These are phyloP conservation scores for Cenchrus purpureus DNA, from an alignment of 176 grass and related monocot species.

Conservation along the genomic window DNA sequence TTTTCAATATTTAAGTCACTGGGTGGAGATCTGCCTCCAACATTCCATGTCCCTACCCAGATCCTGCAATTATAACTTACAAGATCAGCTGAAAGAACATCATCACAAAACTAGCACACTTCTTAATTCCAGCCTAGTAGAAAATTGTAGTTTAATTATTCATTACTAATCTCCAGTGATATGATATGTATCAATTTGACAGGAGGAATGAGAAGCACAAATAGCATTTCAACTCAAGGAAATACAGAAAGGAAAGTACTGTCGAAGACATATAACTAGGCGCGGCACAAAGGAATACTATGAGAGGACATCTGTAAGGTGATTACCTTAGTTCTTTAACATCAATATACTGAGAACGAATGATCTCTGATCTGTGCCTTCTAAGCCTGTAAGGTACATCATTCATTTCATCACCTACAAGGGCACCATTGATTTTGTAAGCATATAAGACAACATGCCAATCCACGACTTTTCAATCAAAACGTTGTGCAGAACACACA, in stretches of 20 bases:
- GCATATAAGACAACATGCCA: not conserved
- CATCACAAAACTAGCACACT: conserved; percentile 10
- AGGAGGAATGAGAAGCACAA: not conserved
- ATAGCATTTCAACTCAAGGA: conserved; percentile 24
- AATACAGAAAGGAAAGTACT: conserved; percentile 7
- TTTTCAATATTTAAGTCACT: conserved; percentile 54
- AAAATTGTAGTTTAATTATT: conserved; percentile 10
- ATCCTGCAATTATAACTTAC: conserved; percentile 50
- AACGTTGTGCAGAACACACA: conserved; percentile 16
- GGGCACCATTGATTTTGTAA: conserved; percentile 7
- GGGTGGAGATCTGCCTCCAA: conserved; percentile 74
- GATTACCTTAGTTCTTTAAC: conserved; percentile 74
- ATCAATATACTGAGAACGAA: conserved; percentile 70
- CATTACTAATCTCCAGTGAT: conserved; percentile 26
- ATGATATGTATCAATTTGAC: conserved; percentile 15
- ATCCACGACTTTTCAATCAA: conserved; percentile 22
- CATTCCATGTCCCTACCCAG: conserved; percentile 84
- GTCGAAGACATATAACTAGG: conserved; percentile 1
- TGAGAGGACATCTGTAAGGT: not conserved
- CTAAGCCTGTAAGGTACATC: conserved; percentile 50
- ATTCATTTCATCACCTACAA: conserved; percentile 49
- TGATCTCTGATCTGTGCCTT: conserved; percentile 62
- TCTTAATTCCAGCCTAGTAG: not conserved
- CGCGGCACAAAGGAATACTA: not conserved
- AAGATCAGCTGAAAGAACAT: conserved; percentile 35